Conservation (phyloP, 495 filamentous ascomycete species). For the Cercophora samala region DNA sequence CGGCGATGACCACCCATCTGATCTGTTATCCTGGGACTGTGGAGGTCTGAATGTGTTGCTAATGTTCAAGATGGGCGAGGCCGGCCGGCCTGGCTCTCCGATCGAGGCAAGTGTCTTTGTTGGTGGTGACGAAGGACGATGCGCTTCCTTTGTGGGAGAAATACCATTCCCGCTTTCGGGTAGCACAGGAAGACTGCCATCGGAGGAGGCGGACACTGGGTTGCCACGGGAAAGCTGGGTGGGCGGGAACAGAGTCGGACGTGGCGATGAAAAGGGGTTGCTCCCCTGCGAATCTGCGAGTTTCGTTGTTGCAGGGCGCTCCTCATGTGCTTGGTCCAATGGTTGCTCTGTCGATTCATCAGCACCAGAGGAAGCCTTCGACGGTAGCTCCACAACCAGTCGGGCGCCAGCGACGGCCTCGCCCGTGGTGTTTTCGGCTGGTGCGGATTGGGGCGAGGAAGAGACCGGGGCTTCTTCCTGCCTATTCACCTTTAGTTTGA, state of each 20-base stretch:
- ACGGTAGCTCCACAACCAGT: constrained; percentile 21
- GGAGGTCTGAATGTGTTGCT: constrained; percentile 29
- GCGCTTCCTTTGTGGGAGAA: constrained; percentile 33
- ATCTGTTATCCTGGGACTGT: constrained; percentile 19
- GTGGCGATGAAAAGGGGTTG: constrained; percentile 45
- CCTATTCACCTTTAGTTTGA: constrained; percentile 72
- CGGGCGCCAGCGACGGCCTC: constrained; percentile 6
- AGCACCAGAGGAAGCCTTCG: constrained; percentile 6
- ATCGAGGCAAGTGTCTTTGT: constrained; percentile 30
- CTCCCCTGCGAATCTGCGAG: constrained; percentile 16
- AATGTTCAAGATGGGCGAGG: neutral
- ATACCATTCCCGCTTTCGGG: constrained; percentile 32
- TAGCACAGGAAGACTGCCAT: constrained; percentile 18
- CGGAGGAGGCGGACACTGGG: constrained; percentile 9
- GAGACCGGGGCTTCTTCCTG: constrained; percentile 39
- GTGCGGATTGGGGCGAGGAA: constrained; percentile 8
- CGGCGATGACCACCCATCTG: constrained; percentile 32
- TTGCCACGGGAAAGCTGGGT: constrained; percentile 8
- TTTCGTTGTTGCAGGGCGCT: constrained; percentile 5
- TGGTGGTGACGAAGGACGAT: constrained; percentile 30
- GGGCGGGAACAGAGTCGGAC: constrained; percentile 43
- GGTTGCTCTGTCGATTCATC: neutral
- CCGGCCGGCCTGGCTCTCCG: constrained; percentile 12
- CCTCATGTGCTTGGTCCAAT: neutral
- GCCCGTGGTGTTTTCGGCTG: constrained; percentile 6